Base-by-base conservation (phyloP, 345 rosid species). In the Hibiscus mutabilis region DNA sequence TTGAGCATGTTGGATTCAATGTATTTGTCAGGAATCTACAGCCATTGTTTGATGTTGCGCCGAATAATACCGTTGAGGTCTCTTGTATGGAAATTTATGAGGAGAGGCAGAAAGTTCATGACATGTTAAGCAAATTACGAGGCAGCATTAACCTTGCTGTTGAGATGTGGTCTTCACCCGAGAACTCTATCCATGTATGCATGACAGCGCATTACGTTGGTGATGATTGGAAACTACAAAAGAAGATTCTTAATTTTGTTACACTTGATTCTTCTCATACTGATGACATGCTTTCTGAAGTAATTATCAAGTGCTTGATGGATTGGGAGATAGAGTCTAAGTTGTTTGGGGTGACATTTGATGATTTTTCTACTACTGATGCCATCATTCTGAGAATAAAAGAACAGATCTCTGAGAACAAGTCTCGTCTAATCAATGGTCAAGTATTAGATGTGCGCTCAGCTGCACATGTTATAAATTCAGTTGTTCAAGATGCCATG, bases 11-110 rank as follows among this genome's bases (percentile, higher is more conserved):
- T 60, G 64, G 64, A 60, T 60, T 60, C 21, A 60, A 29, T 10
- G 42, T 60, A 27, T 60, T 60, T 60, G 40, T 60, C 64, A 60
- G 6, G 64, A 60, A 60, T 60, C 42, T 60, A 15, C 64, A 29
- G 64, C 64, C 64, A 29, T 29, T 27, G 64, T 60, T 60, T 29
- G 64, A 60, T 29, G 42, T 29, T 27, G 19, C 12, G 11, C 12
- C 40, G 3, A 29, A 29, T 29, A 29, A 18, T n/a, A 6, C 21
- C 12, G 2, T 60, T 29, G 64, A 60, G 42, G 11, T 29, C 0
- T 29, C 64, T 60, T 29, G 40, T 29, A 60, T 60, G 21, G 64
- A 60, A 27, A 60, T 60, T 5, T 60, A 60, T 16, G 64, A 29
- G 64, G 64, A 60, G 40, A 60, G 33, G 21, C 64, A 14, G 12